Evolutionary conservation across 768 basidiomycete genomes (phyloP).

Genomic region (Leccinum aurantiacum): DNA sequence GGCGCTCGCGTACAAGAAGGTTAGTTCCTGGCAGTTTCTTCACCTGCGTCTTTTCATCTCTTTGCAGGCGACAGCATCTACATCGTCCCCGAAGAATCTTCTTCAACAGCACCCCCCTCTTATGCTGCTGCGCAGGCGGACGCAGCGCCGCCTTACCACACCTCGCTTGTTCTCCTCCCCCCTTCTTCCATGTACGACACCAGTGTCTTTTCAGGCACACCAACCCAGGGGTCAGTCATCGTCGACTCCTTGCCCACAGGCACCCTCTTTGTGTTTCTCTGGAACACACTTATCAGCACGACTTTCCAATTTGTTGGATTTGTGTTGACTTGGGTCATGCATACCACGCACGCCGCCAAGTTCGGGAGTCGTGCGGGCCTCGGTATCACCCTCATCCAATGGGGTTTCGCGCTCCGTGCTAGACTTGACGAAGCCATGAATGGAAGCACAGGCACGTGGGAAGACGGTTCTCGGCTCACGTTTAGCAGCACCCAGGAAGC

Average conservation of each 20-base stretch:
- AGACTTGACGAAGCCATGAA: conserved; percentile 44
- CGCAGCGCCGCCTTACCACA: conserved; percentile 97
- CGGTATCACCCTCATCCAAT: conserved; percentile 95
- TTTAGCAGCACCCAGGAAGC: conserved; percentile 47
- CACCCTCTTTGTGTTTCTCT: conserved; percentile 81
- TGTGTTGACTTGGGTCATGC: conserved; percentile 86
- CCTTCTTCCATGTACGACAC: conserved; percentile 22
- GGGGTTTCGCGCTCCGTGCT: conserved; percentile 79
- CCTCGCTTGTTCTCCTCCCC: conserved; percentile 94
- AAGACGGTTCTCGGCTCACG: conserved; percentile 34
- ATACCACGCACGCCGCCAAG: conserved; percentile 90
- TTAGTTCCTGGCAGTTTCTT: conserved; percentile 5
- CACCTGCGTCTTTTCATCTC: neutral
- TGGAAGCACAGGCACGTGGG: conserved; percentile 32
- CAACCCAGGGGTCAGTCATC: conserved; percentile 68
- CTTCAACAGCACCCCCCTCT: conserved; percentile 85
- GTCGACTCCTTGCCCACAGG: conserved; percentile 87
- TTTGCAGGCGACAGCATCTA: conserved; percentile 66
- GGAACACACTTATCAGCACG: conserved; percentile 90
- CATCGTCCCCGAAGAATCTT: conserved; percentile 78
- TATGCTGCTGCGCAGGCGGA: conserved; percentile 92
- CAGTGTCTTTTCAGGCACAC: conserved; percentile 46
- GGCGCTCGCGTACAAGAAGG: conserved; percentile 64
- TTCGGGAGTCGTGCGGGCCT: conserved; percentile 92
- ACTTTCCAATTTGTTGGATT: conserved; percentile 98